Evolutionary conservation across 1,284 basidiomycete genomes (phyloP).

Genomic region (Farysia itapuensis): DNA sequence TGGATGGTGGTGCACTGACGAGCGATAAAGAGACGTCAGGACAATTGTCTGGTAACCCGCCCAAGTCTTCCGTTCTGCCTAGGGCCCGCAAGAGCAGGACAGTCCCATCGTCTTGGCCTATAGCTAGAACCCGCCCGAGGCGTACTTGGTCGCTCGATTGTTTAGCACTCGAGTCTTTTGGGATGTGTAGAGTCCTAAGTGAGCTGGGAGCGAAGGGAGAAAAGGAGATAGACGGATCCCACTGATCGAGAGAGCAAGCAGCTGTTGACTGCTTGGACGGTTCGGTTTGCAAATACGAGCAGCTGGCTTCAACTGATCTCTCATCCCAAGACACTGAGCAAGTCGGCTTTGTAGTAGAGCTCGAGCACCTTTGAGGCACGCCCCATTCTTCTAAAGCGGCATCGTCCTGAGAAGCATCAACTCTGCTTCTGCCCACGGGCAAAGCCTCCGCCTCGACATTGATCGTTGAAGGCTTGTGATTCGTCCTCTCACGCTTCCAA

Average conservation of each 20-base stretch:
- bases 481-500: no score
- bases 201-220: constrained; percentile 16
- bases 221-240: constrained; percentile 34
- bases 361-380: neutral
- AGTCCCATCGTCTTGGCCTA: constrained; percentile 25
- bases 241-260: constrained; percentile 9
- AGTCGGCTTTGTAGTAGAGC: constrained; percentile 3
- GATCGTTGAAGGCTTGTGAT: no score
- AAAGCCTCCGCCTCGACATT: no score
- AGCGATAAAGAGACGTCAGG: constrained; percentile 13
- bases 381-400: neutral
- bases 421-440: neutral
- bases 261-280: neutral
- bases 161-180: no score
- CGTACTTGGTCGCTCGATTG: neutral
- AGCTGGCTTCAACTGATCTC: constrained; percentile 15
- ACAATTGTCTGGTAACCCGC: constrained; percentile 3
- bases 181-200: neutral
- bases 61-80: constrained; percentile 23
- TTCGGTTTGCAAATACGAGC: constrained; percentile 1
- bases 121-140: constrained; percentile 13
- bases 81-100: constrained; percentile 18
- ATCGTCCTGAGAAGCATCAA: neutral
- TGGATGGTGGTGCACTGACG: constrained; percentile 4
- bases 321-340: constrained; percentile 32